phyloP scores from a whole-genome alignment of 805 yeast genomes.

The Wickerhamiella domercqiae region DNA sequence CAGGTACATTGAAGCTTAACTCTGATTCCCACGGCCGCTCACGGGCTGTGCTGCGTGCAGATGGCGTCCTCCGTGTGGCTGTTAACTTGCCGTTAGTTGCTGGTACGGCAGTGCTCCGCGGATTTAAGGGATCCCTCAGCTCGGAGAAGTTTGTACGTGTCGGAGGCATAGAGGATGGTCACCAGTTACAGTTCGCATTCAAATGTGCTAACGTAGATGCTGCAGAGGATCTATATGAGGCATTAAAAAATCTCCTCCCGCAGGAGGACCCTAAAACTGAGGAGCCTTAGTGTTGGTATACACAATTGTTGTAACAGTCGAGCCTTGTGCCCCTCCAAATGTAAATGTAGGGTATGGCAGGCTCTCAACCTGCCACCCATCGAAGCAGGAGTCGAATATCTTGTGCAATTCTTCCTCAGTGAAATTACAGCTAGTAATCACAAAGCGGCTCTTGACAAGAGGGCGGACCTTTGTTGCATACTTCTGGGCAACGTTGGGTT shows the following conservation, averaged over 20 bases:
- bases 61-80: slow-evolving; percentile 68
- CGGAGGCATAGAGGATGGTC: slow-evolving; percentile 45
- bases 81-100: slow-evolving; percentile 55
- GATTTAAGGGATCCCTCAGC: slow-evolving; percentile 71
- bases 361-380: slow-evolving; percentile 27
- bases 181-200: slow-evolving; percentile 72
- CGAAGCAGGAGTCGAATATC: slow-evolving; percentile 26
- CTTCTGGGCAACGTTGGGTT: slow-evolving; percentile 25
- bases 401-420: slow-evolving; percentile 57
- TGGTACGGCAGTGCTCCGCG: slow-evolving; percentile 51
- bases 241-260: slow-evolving; percentile 3
- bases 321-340: slow-evolving; percentile 82
- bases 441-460: slow-evolving; percentile 38
- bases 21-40: slow-evolving; percentile 26
- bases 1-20: slow-evolving; percentile 77
- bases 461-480: slow-evolving; percentile 48
- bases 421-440: slow-evolving; percentile 87
- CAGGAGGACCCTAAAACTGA: not conserved
- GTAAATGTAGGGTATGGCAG: slow-evolving; percentile 68
- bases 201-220: slow-evolving; percentile 49
- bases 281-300: slow-evolving; percentile 26
- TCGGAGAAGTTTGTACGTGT: slow-evolving; percentile 74
- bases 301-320: slow-evolving; percentile 76
- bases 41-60: slow-evolving; percentile 81
- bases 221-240: slow-evolving; percentile 41